Base-by-base conservation (phyloP, 2,329 filamentous ascomycete genomes). In the Aspergillus persii region DNA sequence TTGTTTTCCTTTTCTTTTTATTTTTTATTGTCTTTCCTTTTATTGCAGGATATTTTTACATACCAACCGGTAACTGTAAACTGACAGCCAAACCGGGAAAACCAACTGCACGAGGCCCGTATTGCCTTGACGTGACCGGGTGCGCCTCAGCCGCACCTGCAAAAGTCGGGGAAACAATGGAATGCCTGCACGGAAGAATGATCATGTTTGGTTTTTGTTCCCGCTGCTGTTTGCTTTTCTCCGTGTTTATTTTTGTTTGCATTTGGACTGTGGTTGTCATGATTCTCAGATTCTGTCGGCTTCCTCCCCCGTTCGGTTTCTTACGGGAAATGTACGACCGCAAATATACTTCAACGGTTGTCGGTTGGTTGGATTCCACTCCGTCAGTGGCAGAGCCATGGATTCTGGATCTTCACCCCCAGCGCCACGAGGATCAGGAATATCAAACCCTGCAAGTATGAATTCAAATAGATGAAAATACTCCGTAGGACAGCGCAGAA, bases 331-430 rank as follows among this genome's bases (percentile, higher is more conserved):
- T 23, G 44, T 54, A 54, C 53, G 4, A n/a, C 18, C 33, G 41
- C 53, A 57, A 51, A 51, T 61, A 61, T 56, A 56, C 62, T 63
- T 60, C 61, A 64, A 66, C 64, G 64, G 64, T 59, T 61, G 47
- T 52, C 49, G 54, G 60, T 60, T 64, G 57, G 59, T 56, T 56
- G 18, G 53, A 44, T 58, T 49, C 47, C 53, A 46, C 51, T 61
- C 51, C 27, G 33, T 31, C 33, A 50, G 12, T 41, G 36, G 36
- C 36, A 41, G 36, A 58, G 41, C 51, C 27, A 39, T 57, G 50
- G 50, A 30, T 57, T 57, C 39, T 53, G n/a, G 54, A 53, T 57
- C 58, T 52, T 52, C 52, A 51, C 51, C 39, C 27, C 58, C 55
- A 56, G 50, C 51, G 57, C 53, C 50, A 59, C 54, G 50, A 51